A percentile compares a stretch with the other conserved stretches of the same genome.
phyloP scores from a whole-genome alignment of 371 early-diverging fungal genomes.

The Thermomucor indicae-seudaticae region DNA sequence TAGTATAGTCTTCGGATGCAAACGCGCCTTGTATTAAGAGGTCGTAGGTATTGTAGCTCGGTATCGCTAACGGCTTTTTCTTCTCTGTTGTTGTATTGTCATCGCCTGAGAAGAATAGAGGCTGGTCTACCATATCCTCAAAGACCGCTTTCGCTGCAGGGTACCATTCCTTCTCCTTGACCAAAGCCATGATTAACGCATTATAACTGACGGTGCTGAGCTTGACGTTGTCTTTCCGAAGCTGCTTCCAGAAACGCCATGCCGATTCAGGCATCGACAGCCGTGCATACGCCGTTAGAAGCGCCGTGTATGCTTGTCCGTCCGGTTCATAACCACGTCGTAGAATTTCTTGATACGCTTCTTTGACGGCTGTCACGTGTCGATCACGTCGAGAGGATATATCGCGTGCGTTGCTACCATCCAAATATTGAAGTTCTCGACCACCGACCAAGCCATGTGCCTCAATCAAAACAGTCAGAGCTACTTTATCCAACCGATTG shows the following conservation, averaged over 20 bases:
- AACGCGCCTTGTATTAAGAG: slow-evolving; percentile 23
- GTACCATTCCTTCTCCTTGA: slow-evolving; percentile 20
- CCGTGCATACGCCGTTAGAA: slow-evolving; percentile 20
- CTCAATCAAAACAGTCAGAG: slow-evolving; percentile 24
- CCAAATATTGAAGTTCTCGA: slow-evolving; percentile 6
- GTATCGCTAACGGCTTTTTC: neutral
- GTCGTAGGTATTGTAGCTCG: slow-evolving; percentile 18
- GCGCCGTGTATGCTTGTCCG: slow-evolving; percentile 15
- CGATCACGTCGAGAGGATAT: slow-evolving; percentile 4
- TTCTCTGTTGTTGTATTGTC: neutral
- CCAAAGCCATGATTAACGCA: slow-evolving; percentile 20
- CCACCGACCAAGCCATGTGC: slow-evolving; percentile 30
- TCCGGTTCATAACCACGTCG: slow-evolving; percentile 15
- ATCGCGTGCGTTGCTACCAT: neutral
- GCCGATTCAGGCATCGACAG: slow-evolving; percentile 24
- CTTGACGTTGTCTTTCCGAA: neutral
- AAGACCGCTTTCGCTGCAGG: slow-evolving; percentile 21
- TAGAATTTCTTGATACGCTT: slow-evolving; percentile 8
- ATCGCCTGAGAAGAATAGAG: neutral
- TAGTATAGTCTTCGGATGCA: slow-evolving; percentile 9
- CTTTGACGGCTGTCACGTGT: slow-evolving; percentile 4
- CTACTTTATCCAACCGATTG: slow-evolving; percentile 15
- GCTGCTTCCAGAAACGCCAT: slow-evolving; percentile 28
- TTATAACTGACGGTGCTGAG: slow-evolving; percentile 20
- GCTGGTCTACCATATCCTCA: slow-evolving; percentile 16